These are phyloP conservation scores for Monosporascus cannonballus DNA, from an alignment of 2,329 filamentous ascomycete genomes.

Conservation along the genomic window DNA sequence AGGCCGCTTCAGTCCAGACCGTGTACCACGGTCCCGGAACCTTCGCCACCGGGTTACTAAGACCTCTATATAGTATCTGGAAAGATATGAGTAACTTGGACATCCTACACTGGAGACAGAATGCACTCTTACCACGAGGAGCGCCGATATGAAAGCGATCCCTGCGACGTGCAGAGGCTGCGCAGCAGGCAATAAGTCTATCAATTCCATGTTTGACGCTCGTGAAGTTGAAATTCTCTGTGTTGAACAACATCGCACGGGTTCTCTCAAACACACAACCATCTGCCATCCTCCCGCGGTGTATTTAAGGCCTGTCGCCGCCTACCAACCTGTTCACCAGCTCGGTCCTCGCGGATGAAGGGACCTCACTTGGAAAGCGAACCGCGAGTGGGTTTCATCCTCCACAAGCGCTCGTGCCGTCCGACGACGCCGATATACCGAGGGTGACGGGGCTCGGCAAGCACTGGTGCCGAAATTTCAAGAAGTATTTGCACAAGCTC, in stretches of 20 bases:
- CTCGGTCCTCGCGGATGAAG: too few relatives aligned
- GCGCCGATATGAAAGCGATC: neutral
- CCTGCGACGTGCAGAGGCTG: neutral
- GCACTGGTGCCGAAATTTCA: too few relatives aligned
- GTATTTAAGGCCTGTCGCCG: too few relatives aligned
- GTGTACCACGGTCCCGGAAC: slow-evolving; percentile 16
- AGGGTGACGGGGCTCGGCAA: too few relatives aligned
- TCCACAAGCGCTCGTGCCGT: too few relatives aligned
- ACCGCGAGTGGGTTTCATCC: too few relatives aligned
- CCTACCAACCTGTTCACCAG: too few relatives aligned
- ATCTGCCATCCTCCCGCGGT: too few relatives aligned
- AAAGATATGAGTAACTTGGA: neutral
- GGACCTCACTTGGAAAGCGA: too few relatives aligned
- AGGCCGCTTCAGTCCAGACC: slow-evolving; percentile 7
- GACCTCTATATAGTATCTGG: slow-evolving; percentile 3
- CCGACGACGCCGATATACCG: too few relatives aligned
- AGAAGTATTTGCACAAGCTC: too few relatives aligned
- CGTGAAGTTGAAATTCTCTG: neutral
- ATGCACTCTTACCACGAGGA: slow-evolving; percentile 1
- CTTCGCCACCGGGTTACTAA: slow-evolving; percentile 8
- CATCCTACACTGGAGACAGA: neutral
- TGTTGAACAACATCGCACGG: neutral
- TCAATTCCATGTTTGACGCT: too few relatives aligned
- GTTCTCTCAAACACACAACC: neutral
- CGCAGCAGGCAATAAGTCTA: neutral